Percentiles rank a stretch among this genome's conserved stretches.
Evolutionary conservation across 176 grass and related monocot species (phyloP).

Genomic region (Lolium perenne): DNA sequence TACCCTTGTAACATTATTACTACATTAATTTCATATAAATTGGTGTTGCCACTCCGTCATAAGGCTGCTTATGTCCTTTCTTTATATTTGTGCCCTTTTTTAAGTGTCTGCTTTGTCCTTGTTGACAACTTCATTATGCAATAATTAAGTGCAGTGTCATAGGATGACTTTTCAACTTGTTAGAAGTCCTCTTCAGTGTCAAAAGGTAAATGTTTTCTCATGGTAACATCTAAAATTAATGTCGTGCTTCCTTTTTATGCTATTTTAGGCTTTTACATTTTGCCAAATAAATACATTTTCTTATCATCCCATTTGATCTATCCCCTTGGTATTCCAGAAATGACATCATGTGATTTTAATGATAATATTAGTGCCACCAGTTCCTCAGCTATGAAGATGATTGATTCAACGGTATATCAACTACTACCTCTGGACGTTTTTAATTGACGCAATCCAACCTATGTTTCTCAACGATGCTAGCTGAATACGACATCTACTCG

Average conservation of each 20-base stretch:
- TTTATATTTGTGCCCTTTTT: conserved; percentile 8
- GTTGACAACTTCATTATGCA: conserved; percentile 5
- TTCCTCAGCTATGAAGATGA: background rate
- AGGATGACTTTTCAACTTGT: background rate
- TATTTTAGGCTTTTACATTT: background rate
- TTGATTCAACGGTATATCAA: background rate
- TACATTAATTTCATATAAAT: conserved; percentile 49
- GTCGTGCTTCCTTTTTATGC: background rate
- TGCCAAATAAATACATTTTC: background rate
- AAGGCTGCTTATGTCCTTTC: conserved; percentile 24
- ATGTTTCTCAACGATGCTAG: too few species aligned
- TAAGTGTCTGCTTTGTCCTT: conserved; percentile 27
- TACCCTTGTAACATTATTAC: conserved; percentile 49
- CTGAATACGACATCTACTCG: too few species aligned
- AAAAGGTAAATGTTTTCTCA: conserved; percentile 2
- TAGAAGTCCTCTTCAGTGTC: background rate
- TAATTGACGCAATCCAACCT: too few species aligned
- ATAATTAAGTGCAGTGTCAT: background rate
- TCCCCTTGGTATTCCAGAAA: background rate
- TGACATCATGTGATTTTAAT: background rate
- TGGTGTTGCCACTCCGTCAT: conserved; percentile 31
- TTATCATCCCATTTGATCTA: conserved; percentile 1
- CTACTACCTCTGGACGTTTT: too few species aligned
- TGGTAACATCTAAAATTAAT: background rate
- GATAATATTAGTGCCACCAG: background rate